Evolutionary conservation across 2,329 filamentous ascomycete genomes (phyloP).

Genomic region (Fusarium equiseti): DNA sequence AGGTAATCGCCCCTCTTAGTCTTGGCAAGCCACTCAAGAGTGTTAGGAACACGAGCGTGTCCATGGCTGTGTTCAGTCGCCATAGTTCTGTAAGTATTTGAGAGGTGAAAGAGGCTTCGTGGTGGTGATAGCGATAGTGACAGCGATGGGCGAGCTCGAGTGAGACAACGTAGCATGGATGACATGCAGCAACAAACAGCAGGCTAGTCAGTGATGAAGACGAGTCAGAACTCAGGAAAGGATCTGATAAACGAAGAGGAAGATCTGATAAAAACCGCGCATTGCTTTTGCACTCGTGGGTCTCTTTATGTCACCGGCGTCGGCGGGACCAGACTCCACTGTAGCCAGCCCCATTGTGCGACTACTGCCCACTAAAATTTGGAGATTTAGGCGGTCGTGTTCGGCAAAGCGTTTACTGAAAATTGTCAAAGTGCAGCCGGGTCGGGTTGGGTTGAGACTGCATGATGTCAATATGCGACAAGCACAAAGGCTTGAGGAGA

Average conservation of each 20-base stretch:
- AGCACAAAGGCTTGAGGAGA: background rate
- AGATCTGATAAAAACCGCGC: conserved; percentile 37
- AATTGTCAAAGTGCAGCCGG: background rate
- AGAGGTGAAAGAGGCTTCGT: background rate
- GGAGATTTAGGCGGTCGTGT: conserved; percentile 20
- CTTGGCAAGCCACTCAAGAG: conserved; percentile 44
- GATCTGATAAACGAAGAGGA: conserved; percentile 35
- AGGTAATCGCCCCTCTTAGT: conserved; percentile 49
- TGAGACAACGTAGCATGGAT: conserved; percentile 33
- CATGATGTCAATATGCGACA: background rate
- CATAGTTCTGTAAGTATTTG: conserved; percentile 5
- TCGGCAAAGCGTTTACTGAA: conserved; percentile 13
- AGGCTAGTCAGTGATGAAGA: conserved; percentile 3
- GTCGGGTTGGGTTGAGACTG: background rate
- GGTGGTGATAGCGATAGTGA: background rate
- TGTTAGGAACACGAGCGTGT: conserved; percentile 45
- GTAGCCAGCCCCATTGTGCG: no score
- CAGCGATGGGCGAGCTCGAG: conserved; percentile 18
- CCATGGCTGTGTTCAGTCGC: conserved; percentile 30
- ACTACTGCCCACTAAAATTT: background rate
- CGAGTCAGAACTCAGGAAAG: conserved; percentile 21
- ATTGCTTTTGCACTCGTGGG: conserved; percentile 33
- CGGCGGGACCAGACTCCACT: conserved; percentile 17
- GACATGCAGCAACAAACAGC: conserved; percentile 16
- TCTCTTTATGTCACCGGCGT: conserved; percentile 31